Evolutionary conservation across 192 early-diverging fungal genomes (phyloP).

Genomic region (Phycomyces nitens): DNA sequence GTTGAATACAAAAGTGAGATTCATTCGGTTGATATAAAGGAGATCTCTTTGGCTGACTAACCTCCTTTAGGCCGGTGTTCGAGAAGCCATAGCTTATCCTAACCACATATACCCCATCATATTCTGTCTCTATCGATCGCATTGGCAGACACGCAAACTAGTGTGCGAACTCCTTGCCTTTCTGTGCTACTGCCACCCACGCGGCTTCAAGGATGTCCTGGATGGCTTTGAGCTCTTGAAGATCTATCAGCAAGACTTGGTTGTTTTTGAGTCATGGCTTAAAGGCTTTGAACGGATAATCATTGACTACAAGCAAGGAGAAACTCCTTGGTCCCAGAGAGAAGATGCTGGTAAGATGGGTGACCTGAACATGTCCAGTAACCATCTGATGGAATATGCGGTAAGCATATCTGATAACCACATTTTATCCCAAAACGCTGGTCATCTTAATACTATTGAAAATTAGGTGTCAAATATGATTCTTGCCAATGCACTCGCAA

Average conservation of each 20-base stretch:
- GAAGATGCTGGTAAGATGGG: slow-evolving; percentile 59
- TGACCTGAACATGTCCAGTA: slow-evolving; percentile 53
- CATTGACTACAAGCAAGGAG: slow-evolving; percentile 66
- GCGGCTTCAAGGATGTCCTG: slow-evolving; percentile 69
- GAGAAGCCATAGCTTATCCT: slow-evolving; percentile 65
- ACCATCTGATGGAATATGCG: slow-evolving; percentile 71
- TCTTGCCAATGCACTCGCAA: slow-evolving; percentile 68
- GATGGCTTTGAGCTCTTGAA: slow-evolving; percentile 70
- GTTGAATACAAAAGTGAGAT: slow-evolving; percentile 54
- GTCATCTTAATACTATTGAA: too few relatives aligned
- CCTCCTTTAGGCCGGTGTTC: slow-evolving; percentile 56
- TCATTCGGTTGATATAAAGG: background rate
- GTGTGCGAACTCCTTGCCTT: slow-evolving; percentile 72
- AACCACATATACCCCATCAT: slow-evolving; percentile 68
- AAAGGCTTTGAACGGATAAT: slow-evolving; percentile 63
- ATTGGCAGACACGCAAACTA: slow-evolving; percentile 64
- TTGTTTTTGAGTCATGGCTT: slow-evolving; percentile 76
- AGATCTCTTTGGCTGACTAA: background rate
- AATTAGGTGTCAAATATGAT: slow-evolving; percentile 72
- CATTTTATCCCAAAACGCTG: too few relatives aligned
- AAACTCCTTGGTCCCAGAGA: slow-evolving; percentile 60
- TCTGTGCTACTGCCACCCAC: slow-evolving; percentile 69
- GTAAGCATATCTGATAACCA: slow-evolving; percentile 19
- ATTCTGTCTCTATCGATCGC: slow-evolving; percentile 75
- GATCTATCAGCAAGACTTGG: slow-evolving; percentile 55